Conservation (phyloP, 768 basidiomycete genomes). For the Ramaria sp. region DNA sequence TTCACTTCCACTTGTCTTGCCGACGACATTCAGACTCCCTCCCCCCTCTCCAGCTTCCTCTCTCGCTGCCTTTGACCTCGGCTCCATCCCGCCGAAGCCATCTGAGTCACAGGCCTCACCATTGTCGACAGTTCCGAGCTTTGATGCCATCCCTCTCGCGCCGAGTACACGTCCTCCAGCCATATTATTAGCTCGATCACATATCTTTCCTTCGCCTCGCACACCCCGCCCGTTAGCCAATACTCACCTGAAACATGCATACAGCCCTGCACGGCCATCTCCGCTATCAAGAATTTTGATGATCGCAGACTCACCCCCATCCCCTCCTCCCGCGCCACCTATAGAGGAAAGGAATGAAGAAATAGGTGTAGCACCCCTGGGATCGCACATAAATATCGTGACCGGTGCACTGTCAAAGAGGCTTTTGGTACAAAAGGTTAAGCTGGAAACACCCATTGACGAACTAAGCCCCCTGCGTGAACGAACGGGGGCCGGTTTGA, state of each 20-base stretch:
- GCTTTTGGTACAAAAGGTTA: slow-evolving; percentile 5
- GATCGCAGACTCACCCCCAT: slow-evolving; percentile 52
- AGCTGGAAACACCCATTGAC: slow-evolving; percentile 8
- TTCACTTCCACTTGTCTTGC: slow-evolving; percentile 37
- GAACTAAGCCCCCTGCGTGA: slow-evolving; percentile 46
- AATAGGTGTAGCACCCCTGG: slow-evolving; percentile 20
- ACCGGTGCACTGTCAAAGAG: slow-evolving; percentile 13
- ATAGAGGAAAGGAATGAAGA: slow-evolving; percentile 22
- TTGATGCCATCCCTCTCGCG: not conserved
- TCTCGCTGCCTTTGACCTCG: slow-evolving; percentile 27
- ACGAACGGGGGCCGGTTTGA: slow-evolving; percentile 13
- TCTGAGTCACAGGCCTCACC: not conserved
- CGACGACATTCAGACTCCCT: slow-evolving; percentile 66
- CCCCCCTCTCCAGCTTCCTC: slow-evolving; percentile 66
- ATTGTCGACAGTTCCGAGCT: not conserved
- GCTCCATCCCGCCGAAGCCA: not conserved
- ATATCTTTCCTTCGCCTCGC: slow-evolving; percentile 4
- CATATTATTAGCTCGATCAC: slow-evolving; percentile 16
- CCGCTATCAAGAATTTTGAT: slow-evolving; percentile 71
- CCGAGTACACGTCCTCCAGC: slow-evolving; percentile 9
- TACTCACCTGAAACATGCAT: slow-evolving; percentile 58
- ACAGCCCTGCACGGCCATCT: slow-evolving; percentile 72
- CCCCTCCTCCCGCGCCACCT: slow-evolving; percentile 13
- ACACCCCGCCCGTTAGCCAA: slow-evolving; percentile 2
- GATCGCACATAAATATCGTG: slow-evolving; percentile 12